Base-by-base conservation (phyloP, 768 basidiomycete species). In the Boletus insuetus region DNA sequence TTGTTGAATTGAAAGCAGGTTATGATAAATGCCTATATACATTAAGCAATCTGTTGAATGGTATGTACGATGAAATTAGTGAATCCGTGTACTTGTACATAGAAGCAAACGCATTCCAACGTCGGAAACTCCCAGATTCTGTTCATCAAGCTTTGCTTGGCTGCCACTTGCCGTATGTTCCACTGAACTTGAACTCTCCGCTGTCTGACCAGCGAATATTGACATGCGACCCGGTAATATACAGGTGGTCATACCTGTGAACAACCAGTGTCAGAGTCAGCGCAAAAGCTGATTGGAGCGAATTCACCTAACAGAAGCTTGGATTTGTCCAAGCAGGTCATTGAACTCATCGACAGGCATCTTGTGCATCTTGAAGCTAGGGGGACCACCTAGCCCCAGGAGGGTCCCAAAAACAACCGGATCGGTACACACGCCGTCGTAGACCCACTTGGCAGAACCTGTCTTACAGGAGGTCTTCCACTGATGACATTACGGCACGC, bases 101-200 rank as follows among this genome's bases (percentile, higher is more conserved):
- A 64, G 49, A 31, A 24, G 11, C 31, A 41, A 29, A 17, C 7
- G 9, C 6, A 12, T 22, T 6, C 4, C 6, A 22, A 14, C 4
- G 20, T 46, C 29, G 6, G 19, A 50, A 12, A 26, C 9, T 29
- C 11, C 22, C 31, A 11, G 13, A 34, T 3, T 9, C 26, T 1
- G 22, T 20, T 32, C 24, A 29, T 38, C 7, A 43, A n/a, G 2
- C 12, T 7, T 16, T 12, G n/a, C 19, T 6, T 7, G 17, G 29
- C 22, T 26, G 16, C 5, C 24, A 32, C 35, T 51, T 64, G 32
- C 79, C 79, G 56, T 82, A 80, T 11, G 75, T 69, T 20, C 81
- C 80, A 56, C 78, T 83, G 62, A 81, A 77, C 64, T 82, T 82
- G 73, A 84, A 82, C 49, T 81, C 79, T n/a, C 80, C 79, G 16